Conservation (phyloP, 495 filamentous ascomycete species). For the Durotheca rogersii region DNA sequence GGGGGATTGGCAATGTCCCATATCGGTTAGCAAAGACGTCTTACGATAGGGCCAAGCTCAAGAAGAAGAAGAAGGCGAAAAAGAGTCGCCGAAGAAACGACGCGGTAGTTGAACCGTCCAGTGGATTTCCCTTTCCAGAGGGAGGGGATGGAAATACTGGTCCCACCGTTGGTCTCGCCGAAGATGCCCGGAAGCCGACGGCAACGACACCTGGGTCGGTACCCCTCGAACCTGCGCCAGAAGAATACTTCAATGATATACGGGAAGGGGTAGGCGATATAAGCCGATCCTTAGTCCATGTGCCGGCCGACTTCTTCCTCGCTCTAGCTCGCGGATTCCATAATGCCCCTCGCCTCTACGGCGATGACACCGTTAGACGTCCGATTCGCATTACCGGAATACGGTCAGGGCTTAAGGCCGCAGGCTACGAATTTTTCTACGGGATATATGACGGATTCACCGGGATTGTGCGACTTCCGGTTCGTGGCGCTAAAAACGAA, state of each 20-base stretch:
- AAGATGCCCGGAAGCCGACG: conserved; percentile 1
- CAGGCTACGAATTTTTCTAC: conserved; percentile 64
- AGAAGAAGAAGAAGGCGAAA: conserved; percentile 44
- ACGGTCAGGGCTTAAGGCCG: conserved; percentile 65
- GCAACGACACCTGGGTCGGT: conserved; percentile 16
- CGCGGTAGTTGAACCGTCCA: conserved; percentile 9
- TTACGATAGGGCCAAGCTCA: conserved; percentile 46
- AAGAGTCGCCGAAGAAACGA: conserved; percentile 13
- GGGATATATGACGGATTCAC: conserved; percentile 75
- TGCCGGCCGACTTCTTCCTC: conserved; percentile 67
- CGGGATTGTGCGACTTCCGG: conserved; percentile 66
- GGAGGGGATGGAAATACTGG: conserved; percentile 28
- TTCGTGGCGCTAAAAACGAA: conserved; percentile 58
- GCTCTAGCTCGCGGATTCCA: conserved; percentile 80
- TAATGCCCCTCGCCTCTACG: conserved; percentile 78
- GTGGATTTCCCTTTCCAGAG: conserved; percentile 30
- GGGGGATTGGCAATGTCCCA: conserved; percentile 61
- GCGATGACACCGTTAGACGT: conserved; percentile 50
- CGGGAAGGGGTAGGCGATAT: conserved; percentile 49
- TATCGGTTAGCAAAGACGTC: conserved; percentile 55
- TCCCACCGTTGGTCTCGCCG: conserved; percentile 23
- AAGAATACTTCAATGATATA: conserved; percentile 45
- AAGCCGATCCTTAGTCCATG: conserved; percentile 48
- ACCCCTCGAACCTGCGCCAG: conserved; percentile 18
- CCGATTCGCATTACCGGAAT: conserved; percentile 66